These are phyloP conservation scores for Eutrema japonicum DNA, from an alignment of 345 rosid species.

Conservation along the genomic window DNA sequence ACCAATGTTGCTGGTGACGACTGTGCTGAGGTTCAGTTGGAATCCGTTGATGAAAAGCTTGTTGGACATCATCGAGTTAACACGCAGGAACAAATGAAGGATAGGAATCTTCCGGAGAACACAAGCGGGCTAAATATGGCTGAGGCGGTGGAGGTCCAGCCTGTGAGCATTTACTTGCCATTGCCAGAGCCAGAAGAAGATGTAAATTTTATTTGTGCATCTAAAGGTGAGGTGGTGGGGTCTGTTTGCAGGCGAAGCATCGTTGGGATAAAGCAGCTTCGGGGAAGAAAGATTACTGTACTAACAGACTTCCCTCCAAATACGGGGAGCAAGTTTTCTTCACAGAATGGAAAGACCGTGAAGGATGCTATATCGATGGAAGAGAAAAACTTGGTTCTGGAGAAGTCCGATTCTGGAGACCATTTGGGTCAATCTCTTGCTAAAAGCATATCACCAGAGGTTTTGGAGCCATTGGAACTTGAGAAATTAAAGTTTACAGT, in stretches of 20 bases:
- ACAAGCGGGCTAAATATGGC: neutral
- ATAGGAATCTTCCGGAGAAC: neutral
- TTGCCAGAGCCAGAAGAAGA: slow-evolving; percentile 1
- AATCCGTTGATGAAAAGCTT: slow-evolving; percentile 26
- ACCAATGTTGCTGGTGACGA: slow-evolving; percentile 1
- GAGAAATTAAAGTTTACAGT: slow-evolving; percentile 29
- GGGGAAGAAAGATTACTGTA: slow-evolving; percentile 54
- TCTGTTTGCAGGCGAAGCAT: slow-evolving; percentile 7
- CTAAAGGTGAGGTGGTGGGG: neutral
- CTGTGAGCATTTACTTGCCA: neutral
- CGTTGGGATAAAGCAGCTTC: slow-evolving; percentile 46
- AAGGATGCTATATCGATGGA: slow-evolving; percentile 24
- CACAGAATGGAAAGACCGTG: slow-evolving; percentile 25
- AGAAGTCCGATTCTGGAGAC: slow-evolving; percentile 35
- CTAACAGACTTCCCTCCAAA: slow-evolving; percentile 60
- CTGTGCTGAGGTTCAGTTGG: slow-evolving; percentile 3
- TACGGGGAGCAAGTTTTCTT: slow-evolving; percentile 54
- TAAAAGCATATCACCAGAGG: slow-evolving; percentile 28
- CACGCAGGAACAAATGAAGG: slow-evolving; percentile 11
- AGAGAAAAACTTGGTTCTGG: slow-evolving; percentile 30
- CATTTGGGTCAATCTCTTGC: slow-evolving; percentile 26
- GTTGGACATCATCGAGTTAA: slow-evolving; percentile 21
- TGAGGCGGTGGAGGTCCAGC: slow-evolving; percentile 1
- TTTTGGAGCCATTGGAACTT: neutral
- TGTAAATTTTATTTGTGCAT: neutral